These are phyloP conservation scores for Trametes cinnabarina DNA, from an alignment of 768 basidiomycete species.

Conservation along the genomic window DNA sequence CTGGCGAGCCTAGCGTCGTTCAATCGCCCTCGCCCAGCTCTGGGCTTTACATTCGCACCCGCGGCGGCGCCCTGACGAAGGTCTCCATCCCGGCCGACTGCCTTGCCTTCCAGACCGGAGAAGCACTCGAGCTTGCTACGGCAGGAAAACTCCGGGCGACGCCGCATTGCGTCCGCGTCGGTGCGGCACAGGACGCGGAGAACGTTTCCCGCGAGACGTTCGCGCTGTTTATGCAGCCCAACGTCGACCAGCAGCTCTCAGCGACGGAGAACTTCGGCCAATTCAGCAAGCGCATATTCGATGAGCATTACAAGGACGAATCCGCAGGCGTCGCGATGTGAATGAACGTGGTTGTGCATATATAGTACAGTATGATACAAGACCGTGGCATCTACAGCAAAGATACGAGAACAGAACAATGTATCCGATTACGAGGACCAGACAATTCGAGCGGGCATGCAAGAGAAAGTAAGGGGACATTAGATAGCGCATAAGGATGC, in stretches of 20 bases:
- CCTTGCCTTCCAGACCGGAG: conserved; percentile 95
- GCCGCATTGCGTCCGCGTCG: conserved; percentile 90
- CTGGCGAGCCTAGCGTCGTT: conserved; percentile 45
- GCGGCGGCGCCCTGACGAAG: conserved; percentile 74
- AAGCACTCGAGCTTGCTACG: conserved; percentile 90
- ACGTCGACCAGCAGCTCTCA: conserved; percentile 73
- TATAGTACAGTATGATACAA: conserved; percentile 9
- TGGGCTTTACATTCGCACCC: conserved; percentile 89
- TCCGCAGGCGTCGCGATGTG: conserved; percentile 25
- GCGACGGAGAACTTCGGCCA: conserved; percentile 77
- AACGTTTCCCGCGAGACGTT: conserved; percentile 82
- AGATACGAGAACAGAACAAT: not conserved
- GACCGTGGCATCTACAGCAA: conserved; percentile 3
- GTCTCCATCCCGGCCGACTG: conserved; percentile 84
- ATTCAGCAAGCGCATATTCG: conserved; percentile 83
- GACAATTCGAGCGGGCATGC: not conserved
- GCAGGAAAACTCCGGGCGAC: conserved; percentile 80
- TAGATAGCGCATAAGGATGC: conserved; percentile 12
- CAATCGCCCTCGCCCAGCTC: conserved; percentile 71
- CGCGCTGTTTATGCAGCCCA: conserved; percentile 86
- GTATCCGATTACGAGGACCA: not conserved
- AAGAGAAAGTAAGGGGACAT: not conserved
- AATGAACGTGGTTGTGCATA: not conserved
- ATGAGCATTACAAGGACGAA: conserved; percentile 54
- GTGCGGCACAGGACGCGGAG: conserved; percentile 42